phyloP scores from a whole-genome alignment of 805 yeast species.

The Tetrapisispora namnaoensis region DNA sequence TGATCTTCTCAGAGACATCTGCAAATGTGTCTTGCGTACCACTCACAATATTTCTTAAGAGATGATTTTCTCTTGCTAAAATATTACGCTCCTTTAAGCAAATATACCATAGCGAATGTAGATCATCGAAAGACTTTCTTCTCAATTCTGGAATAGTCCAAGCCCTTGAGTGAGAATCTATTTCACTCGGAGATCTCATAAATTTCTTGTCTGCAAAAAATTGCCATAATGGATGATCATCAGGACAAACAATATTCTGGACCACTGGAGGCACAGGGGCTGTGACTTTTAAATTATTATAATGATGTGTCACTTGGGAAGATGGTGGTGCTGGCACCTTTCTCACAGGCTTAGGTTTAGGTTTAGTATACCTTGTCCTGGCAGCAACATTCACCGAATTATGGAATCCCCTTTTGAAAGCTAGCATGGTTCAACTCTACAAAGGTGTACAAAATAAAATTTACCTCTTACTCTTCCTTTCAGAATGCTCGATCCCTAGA shows the following conservation, averaged over 20 bases:
- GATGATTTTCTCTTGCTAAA: slow-evolving; percentile 62
- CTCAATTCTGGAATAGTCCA: slow-evolving; percentile 88
- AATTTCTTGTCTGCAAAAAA: slow-evolving; percentile 63
- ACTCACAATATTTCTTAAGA: slow-evolving; percentile 38
- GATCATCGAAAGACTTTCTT: slow-evolving; percentile 81
- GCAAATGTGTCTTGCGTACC: slow-evolving; percentile 26
- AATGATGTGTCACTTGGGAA: slow-evolving; percentile 23
- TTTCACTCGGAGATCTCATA: slow-evolving; percentile 47
- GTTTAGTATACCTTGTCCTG: slow-evolving; percentile 35
- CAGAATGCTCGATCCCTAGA: not conserved
- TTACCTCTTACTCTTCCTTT: not conserved
- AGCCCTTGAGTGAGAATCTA: slow-evolving; percentile 50
- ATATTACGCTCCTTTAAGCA: slow-evolving; percentile 76
- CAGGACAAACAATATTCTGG: slow-evolving; percentile 58
- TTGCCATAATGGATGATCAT: slow-evolving; percentile 92
- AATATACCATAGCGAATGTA: slow-evolving; percentile 86
- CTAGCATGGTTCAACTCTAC: slow-evolving; percentile 5
- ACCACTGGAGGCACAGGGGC: slow-evolving; percentile 82
- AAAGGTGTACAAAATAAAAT: too few relatives aligned
- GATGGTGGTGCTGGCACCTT: slow-evolving; percentile 17
- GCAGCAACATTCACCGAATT: slow-evolving; percentile 26
- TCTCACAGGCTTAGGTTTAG: slow-evolving; percentile 23
- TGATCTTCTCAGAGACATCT: slow-evolving; percentile 35
- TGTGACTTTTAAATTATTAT: slow-evolving; percentile 41
- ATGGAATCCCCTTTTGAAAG: slow-evolving; percentile 27